Percentiles rank a stretch among this genome's conserved stretches.
Evolutionary conservation across 176 grass and related monocot species (phyloP).

Genomic region (Musa itinerans): DNA sequence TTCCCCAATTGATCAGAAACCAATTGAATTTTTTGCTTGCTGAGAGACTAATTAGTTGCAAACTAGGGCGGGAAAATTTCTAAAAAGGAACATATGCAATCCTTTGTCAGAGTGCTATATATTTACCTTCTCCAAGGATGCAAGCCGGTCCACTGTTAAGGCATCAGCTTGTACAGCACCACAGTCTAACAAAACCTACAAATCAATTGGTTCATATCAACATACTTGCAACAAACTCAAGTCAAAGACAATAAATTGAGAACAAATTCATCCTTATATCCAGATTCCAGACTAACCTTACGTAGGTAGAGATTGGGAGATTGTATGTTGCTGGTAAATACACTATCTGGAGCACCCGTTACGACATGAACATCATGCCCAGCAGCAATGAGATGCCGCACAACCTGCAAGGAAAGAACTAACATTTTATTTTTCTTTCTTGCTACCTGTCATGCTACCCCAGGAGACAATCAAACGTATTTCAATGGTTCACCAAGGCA

Average conservation of each 20-base stretch:
- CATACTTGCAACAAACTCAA: neutral
- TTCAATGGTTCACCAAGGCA: too few species aligned
- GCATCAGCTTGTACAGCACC: slow-evolving; percentile 96
- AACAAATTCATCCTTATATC: neutral
- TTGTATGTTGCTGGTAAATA: slow-evolving; percentile 75
- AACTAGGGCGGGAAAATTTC: neutral
- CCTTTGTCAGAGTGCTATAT: neutral
- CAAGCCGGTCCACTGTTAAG: slow-evolving; percentile 86
- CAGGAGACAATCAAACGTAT: too few species aligned
- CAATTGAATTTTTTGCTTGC: neutral
- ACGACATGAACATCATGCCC: slow-evolving; percentile 95
- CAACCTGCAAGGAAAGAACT: slow-evolving; percentile 42
- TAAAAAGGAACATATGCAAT: neutral
- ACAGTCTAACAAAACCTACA: slow-evolving; percentile 86
- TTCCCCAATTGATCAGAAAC: neutral
- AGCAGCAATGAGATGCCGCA: slow-evolving; percentile 63
- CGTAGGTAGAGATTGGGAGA: slow-evolving; percentile 75
- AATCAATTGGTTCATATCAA: neutral
- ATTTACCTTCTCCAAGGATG: slow-evolving; percentile 76
- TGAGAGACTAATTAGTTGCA: neutral
- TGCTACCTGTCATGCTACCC: too few species aligned
- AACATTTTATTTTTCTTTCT: neutral
- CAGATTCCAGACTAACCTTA: slow-evolving; percentile 28
- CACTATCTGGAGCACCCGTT: slow-evolving; percentile 73
- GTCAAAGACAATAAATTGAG: neutral